Percentiles rank a stretch among this genome's conserved stretches.
These are phyloP conservation scores for Penicillium sp. DNA, from an alignment of 2,329 filamentous ascomycete genomes.

Conservation along the genomic window DNA sequence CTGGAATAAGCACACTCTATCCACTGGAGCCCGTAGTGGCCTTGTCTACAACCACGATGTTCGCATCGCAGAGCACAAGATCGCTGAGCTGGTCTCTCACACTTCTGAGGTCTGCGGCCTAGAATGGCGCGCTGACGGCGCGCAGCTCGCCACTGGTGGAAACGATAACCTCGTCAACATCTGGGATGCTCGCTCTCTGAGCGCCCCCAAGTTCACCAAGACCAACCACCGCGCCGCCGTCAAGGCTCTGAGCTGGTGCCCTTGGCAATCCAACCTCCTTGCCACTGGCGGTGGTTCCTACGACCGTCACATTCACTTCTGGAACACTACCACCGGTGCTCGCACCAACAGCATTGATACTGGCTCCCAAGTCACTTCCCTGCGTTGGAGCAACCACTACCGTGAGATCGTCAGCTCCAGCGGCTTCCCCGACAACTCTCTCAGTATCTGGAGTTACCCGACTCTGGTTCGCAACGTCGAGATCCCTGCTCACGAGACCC, in stretches of 20 bases:
- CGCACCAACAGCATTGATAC: constrained; percentile 99
- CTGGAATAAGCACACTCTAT: constrained; percentile 98
- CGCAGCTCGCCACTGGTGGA: constrained; percentile 93
- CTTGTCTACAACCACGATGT: constrained; percentile 99
- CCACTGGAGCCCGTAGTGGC: constrained; percentile 89
- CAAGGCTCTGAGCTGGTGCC: constrained; percentile 98
- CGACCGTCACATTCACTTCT: constrained; percentile 98
- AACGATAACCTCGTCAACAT: constrained; percentile 99
- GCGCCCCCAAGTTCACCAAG: constrained; percentile 97
- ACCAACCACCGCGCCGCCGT: constrained; percentile 99
- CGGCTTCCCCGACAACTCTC: constrained; percentile 97
- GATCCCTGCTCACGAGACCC: constrained; percentile 94
- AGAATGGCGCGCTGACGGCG: constrained; percentile 94
- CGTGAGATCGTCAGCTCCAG: constrained; percentile 97
- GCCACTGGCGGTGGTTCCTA: constrained; percentile 95
- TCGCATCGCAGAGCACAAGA: constrained; percentile 95
- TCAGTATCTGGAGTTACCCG: constrained; percentile 99
- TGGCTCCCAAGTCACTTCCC: constrained; percentile 91
- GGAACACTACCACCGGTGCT: constrained; percentile 97
- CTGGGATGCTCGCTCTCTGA: constrained; percentile 93
- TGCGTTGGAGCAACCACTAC: constrained; percentile 95
- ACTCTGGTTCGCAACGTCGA: constrained; percentile 95
- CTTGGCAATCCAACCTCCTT: constrained; percentile 96
- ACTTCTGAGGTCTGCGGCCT: constrained; percentile 97
- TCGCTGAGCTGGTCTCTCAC: constrained; percentile 93